These are phyloP conservation scores for Multifurca ochricompacta DNA, from an alignment of 768 basidiomycete species.

Conservation along the genomic window DNA sequence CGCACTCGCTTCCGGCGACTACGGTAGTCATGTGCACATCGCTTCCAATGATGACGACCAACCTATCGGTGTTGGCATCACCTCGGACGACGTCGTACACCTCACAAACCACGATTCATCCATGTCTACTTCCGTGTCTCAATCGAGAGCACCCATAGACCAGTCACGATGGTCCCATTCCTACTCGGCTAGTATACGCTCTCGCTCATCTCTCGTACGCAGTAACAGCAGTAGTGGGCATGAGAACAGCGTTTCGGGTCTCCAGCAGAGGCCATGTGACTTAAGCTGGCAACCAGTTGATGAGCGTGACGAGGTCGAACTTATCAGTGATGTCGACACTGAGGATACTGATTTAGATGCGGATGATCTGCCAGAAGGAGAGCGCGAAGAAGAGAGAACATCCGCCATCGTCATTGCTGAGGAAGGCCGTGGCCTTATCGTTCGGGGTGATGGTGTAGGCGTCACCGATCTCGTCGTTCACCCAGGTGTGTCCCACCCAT, in stretches of 20 bases:
- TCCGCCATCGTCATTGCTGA: slow-evolving; percentile 74
- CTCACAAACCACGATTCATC: slow-evolving; percentile 47
- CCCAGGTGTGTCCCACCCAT: slow-evolving; percentile 47
- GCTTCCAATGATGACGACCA: slow-evolving; percentile 54
- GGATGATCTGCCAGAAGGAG: slow-evolving; percentile 34
- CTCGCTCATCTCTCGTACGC: slow-evolving; percentile 62
- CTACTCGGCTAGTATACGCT: slow-evolving; percentile 54
- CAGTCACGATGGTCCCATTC: slow-evolving; percentile 68
- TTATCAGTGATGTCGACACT: slow-evolving; percentile 47
- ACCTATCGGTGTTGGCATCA: slow-evolving; percentile 48
- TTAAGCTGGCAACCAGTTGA: slow-evolving; percentile 67
- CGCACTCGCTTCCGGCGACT: slow-evolving; percentile 51
- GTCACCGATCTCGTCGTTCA: slow-evolving; percentile 57
- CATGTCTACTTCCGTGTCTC: slow-evolving; percentile 37
- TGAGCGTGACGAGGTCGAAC: slow-evolving; percentile 56
- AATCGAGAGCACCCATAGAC: slow-evolving; percentile 49
- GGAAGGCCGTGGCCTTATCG: slow-evolving; percentile 78
- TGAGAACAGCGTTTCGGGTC: slow-evolving; percentile 32
- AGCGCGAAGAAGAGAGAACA: slow-evolving; percentile 61
- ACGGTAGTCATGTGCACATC: slow-evolving; percentile 51
- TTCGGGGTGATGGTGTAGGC: slow-evolving; percentile 57
- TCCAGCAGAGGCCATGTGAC: slow-evolving; percentile 63
- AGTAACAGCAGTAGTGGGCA: slow-evolving; percentile 38
- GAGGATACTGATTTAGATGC: slow-evolving; percentile 42
- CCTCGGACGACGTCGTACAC: slow-evolving; percentile 57